These are phyloP conservation scores for Peziza echinospora DNA, from an alignment of 495 filamentous ascomycete genomes.

Conservation along the genomic window DNA sequence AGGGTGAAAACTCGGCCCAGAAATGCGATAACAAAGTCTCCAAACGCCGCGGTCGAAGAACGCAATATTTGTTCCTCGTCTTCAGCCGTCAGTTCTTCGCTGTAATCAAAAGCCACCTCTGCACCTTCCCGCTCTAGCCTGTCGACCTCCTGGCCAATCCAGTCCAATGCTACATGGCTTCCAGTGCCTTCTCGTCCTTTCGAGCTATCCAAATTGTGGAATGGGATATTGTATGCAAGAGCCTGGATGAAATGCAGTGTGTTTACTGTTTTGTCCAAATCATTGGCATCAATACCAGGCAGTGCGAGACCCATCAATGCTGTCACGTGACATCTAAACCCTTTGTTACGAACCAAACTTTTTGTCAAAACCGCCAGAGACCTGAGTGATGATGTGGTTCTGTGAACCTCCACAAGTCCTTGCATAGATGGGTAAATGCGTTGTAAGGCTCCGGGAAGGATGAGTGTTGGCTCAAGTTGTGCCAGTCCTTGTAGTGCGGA, in stretches of 20 bases:
- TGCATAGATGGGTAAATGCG: slow-evolving; percentile 93
- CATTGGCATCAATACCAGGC: slow-evolving; percentile 93
- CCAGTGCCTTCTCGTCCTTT: slow-evolving; percentile 33
- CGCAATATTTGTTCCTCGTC: slow-evolving; percentile 77
- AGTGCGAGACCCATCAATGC: slow-evolving; percentile 76
- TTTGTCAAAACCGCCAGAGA: slow-evolving; percentile 73
- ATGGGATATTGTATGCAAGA: slow-evolving; percentile 83
- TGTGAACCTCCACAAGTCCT: slow-evolving; percentile 89
- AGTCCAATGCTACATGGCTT: slow-evolving; percentile 66
- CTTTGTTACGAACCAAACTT: slow-evolving; percentile 74
- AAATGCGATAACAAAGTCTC: slow-evolving; percentile 75
- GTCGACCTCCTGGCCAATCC: slow-evolving; percentile 84
- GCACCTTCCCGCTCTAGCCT: slow-evolving; percentile 77
- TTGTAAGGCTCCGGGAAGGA: slow-evolving; percentile 82
- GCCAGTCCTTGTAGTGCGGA: slow-evolving; percentile 74
- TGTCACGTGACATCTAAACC: slow-evolving; percentile 86
- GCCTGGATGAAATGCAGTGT: slow-evolving; percentile 87
- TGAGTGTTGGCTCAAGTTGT: slow-evolving; percentile 76
- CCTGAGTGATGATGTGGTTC: slow-evolving; percentile 81
- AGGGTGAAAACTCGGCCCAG: slow-evolving; percentile 88
- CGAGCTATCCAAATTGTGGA: slow-evolving; percentile 58
- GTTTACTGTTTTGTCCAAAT: slow-evolving; percentile 87
- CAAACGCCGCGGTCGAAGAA: slow-evolving; percentile 87
- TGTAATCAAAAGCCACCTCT: slow-evolving; percentile 66
- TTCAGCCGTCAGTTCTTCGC: slow-evolving; percentile 55